These are phyloP conservation scores for Aspergillus glaucus DNA, from an alignment of 2,329 filamentous ascomycete species.

Conservation along the genomic window DNA sequence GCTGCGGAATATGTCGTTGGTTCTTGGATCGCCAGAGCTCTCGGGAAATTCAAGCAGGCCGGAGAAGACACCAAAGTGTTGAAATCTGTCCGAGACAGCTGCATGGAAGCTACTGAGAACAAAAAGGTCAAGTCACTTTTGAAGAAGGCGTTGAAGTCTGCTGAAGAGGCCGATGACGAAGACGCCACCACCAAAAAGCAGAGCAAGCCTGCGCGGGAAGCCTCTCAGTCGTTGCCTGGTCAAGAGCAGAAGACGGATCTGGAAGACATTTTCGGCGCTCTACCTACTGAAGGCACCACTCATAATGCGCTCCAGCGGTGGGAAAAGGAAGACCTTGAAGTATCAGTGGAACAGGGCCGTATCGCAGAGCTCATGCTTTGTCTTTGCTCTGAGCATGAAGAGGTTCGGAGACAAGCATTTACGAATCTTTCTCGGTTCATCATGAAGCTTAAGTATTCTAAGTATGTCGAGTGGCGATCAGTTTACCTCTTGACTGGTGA, in stretches of 20 bases:
- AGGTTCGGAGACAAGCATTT: constrained; percentile 70
- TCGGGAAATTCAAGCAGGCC: constrained; percentile 49
- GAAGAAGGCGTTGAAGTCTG: constrained; percentile 23
- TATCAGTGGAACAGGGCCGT: constrained; percentile 72
- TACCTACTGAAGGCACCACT: constrained; percentile 41
- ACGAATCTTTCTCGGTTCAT: constrained; percentile 37
- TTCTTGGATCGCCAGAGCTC: constrained; percentile 52
- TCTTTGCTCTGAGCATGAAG: constrained; percentile 65
- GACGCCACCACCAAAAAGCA: background rate
- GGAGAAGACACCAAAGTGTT: constrained; percentile 47
- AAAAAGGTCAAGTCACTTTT: constrained; percentile 35
- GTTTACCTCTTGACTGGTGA: constrained; percentile 76
- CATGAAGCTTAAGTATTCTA: constrained; percentile 53
- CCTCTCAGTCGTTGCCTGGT: constrained; percentile 7
- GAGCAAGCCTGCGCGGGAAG: constrained; percentile 5
- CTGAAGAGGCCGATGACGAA: constrained; percentile 12
- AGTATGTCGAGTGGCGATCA: constrained; percentile 69
- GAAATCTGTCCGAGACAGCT: constrained; percentile 39
- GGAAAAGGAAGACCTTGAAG: constrained; percentile 69
- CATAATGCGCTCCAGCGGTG: constrained; percentile 52
- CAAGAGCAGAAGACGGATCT: constrained; percentile 38
- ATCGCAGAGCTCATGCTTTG: constrained; percentile 65
- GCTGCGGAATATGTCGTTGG: constrained; percentile 45
- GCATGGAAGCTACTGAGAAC: constrained; percentile 36
- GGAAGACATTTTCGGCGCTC: constrained; percentile 47